Base-by-base conservation (phyloP, 2,329 filamentous ascomycete species). In the Cytospora leucostoma region DNA sequence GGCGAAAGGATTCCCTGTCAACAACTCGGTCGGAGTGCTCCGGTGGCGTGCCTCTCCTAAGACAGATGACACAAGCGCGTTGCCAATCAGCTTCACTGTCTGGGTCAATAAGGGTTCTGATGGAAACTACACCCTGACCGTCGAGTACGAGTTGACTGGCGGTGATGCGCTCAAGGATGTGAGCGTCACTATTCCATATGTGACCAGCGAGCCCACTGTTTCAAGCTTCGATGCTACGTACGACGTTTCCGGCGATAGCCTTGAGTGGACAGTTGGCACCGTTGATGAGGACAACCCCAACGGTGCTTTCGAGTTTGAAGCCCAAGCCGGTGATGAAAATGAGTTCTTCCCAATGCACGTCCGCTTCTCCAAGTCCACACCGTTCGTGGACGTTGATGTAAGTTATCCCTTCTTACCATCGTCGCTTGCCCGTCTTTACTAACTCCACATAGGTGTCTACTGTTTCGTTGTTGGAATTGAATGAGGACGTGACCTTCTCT, bases 311-410 rank as follows among this genome's bases (percentile, higher is more conserved):
- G 95, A 99, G 75, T 98, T 99, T 69, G 95, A 98, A 77, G 92
- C 93, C 1, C 88, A 91, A 74, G 91, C 91, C 12, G 86, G 88
- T 61, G 91, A 93, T 69, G 95, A 98, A 74, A 89, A 92, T 62
- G 93, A 97, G 71, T 98, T 98, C 80, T 99, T 99, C 87, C 95
- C 95, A 1, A 98, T 99, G 93, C 89, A 86, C 60, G 88, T 98
- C 65, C 85, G 88, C 61, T 99, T 99, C 78, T 88, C 86, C 67
- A 97, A 96, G 84, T 84, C 87, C 50, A 86, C 84, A 64, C 94
- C 95, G 34, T 97, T 92, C 75, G 85, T 98, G 57, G 92, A 97
- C 71, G 91, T 99, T 67, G 93, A 97, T 79, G 94, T 98, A 82
- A 88, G 90, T 85, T 67, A 13, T 32, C 37, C 17, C 37, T 37